Conservation (phyloP, 2,329 filamentous ascomycete species). For the Botryotinia calthae region DNA sequence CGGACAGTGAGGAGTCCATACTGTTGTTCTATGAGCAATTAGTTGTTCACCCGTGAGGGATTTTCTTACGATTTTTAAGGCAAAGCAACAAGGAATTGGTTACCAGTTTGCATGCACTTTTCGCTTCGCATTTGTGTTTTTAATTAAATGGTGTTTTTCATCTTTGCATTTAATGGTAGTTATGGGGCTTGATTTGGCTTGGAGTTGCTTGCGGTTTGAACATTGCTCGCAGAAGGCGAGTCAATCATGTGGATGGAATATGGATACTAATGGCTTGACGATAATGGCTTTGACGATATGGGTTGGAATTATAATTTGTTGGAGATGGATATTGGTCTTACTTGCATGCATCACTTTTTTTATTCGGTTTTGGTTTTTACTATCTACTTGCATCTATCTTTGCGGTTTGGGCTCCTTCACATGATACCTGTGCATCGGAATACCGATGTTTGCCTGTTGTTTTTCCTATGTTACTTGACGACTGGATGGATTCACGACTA, state of each 20-base stretch:
- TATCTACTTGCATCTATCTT: conserved; percentile 15
- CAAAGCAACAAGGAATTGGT: conserved; percentile 3
- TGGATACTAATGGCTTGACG: conserved; percentile 10
- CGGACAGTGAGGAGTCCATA: conserved; percentile 42
- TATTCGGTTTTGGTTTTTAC: background rate
- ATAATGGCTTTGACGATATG: background rate
- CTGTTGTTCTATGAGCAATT: conserved; percentile 2
- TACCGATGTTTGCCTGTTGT: conserved; percentile 20
- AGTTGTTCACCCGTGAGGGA: background rate
- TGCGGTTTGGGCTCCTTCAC: conserved; percentile 13
- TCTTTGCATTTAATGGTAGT: conserved; percentile 38
- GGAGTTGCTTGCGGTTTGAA: conserved; percentile 29
- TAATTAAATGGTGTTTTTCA: conserved; percentile 35
- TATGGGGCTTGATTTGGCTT: conserved; percentile 27
- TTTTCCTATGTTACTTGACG: conserved; percentile 14
- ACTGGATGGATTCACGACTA: background rate
- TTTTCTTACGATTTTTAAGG: background rate
- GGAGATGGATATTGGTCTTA: conserved; percentile 13
- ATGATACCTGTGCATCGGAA: conserved; percentile 20
- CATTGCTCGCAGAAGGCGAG: conserved; percentile 33
- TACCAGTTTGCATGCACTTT: conserved; percentile 22
- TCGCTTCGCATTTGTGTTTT: conserved; percentile 29
- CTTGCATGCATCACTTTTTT: conserved; percentile 15
- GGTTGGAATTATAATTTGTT: conserved; percentile 19
- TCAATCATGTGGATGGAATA: conserved; percentile 19